phyloP scores from a whole-genome alignment of 2,329 filamentous ascomycete species.

The Ceratocystis harringtonii region DNA sequence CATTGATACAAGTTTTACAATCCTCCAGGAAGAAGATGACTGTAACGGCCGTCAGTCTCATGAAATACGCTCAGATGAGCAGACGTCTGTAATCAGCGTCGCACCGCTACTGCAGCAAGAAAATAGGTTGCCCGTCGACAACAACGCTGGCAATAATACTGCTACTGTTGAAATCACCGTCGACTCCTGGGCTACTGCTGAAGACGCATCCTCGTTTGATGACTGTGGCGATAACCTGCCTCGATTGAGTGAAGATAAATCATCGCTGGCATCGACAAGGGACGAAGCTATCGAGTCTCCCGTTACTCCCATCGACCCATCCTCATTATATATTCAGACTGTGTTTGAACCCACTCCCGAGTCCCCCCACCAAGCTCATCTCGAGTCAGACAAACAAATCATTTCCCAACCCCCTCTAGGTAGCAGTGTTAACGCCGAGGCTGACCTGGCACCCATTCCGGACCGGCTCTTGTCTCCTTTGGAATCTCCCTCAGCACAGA shows the following conservation, averaged over 20 bases:
- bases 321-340: background rate
- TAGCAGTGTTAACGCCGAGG: background rate
- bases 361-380: background rate
- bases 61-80: background rate
- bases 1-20: slow-evolving; percentile 10
- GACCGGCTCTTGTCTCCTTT: background rate
- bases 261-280: background rate
- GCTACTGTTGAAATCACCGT: background rate
- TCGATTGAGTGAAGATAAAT: slow-evolving; percentile 7
- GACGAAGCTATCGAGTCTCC: slow-evolving; percentile 8
- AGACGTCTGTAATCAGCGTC: background rate
- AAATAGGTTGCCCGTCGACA: background rate
- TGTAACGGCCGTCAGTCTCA: background rate
- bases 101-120: background rate
- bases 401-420: background rate
- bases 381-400: background rate
- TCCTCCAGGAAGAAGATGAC: slow-evolving; percentile 2
- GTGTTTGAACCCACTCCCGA: background rate
- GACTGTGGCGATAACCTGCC: background rate
- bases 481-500: background rate
- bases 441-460: background rate
- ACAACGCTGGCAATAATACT: background rate
- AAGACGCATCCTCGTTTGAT: slow-evolving; percentile 3
- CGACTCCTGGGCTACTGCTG: slow-evolving; percentile 13
- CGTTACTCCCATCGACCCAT: slow-evolving; percentile 8